Evolutionary conservation across 495 filamentous ascomycete species (phyloP).

Genomic region (Thermothielavioides terrestris): DNA sequence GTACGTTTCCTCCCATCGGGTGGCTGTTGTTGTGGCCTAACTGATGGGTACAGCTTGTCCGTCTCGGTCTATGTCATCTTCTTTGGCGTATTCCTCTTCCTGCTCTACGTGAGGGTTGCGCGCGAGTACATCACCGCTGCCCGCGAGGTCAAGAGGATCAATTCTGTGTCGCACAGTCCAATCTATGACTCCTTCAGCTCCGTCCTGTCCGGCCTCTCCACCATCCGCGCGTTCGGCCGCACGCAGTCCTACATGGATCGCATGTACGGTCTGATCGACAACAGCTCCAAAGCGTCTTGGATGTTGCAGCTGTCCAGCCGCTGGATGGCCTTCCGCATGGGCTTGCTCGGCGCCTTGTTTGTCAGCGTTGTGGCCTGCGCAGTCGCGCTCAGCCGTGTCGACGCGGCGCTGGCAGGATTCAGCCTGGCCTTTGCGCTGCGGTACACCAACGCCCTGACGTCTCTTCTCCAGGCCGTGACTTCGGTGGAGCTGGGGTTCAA

Average conservation of each 20-base stretch:
- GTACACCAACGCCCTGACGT: constrained; percentile 42
- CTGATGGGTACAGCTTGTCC: constrained; percentile 4
- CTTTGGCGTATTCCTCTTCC: constrained; percentile 19
- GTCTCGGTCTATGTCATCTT: constrained; percentile 20
- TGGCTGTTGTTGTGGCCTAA: neutral
- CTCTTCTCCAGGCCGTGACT: constrained; percentile 42
- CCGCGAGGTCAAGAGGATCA: constrained; percentile 55
- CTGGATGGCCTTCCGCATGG: constrained; percentile 55
- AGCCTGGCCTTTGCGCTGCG: constrained; percentile 44
- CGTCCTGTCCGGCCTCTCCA: constrained; percentile 51
- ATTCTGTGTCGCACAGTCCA: constrained; percentile 51
- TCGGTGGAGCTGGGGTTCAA: constrained; percentile 39
- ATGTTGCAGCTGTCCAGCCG: constrained; percentile 48
- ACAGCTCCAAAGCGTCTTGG: constrained; percentile 44
- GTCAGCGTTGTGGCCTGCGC: constrained; percentile 46
- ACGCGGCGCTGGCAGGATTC: constrained; percentile 55
- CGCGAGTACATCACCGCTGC: constrained; percentile 48
- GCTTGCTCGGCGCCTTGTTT: constrained; percentile 52
- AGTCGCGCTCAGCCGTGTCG: constrained; percentile 47
- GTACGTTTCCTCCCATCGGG: neutral
- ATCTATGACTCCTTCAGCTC: constrained; percentile 56
- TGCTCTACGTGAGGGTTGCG: constrained; percentile 25
- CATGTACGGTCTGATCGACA: constrained; percentile 51
- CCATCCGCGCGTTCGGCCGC: constrained; percentile 56
- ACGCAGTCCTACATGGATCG: constrained; percentile 42